A percentile compares a stretch with the other conserved stretches of the same genome.
Evolutionary conservation across 805 yeast genomes (phyloP).

Genomic region (Lipomyces yamanashiensis): DNA sequence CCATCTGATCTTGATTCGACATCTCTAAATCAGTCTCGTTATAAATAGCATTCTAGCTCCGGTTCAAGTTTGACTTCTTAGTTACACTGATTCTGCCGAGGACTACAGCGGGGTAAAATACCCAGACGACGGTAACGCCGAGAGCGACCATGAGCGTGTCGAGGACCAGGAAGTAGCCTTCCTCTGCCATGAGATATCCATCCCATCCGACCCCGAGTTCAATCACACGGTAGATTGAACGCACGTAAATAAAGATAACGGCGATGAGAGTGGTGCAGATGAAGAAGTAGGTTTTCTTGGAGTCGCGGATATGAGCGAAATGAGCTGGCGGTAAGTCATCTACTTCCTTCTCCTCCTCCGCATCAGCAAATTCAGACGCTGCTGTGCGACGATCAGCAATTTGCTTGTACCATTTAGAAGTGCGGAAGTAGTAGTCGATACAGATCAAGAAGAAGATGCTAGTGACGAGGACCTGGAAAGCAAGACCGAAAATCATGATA

Average conservation of each 20-base stretch:
- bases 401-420: background rate
- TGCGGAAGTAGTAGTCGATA: constrained; percentile 3
- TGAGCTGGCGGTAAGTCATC: constrained; percentile 7
- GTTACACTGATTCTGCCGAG: constrained; percentile 20
- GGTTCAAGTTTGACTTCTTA: background rate
- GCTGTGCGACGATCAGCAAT: background rate
- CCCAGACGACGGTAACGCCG: constrained; percentile 39
- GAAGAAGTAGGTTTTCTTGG: constrained; percentile 1
- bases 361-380: background rate
- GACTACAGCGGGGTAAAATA: constrained; percentile 25
- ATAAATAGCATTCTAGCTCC: background rate
- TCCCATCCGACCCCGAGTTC: constrained; percentile 69
- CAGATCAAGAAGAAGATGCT: constrained; percentile 52
- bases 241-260: constrained; percentile 55
- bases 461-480: constrained; percentile 76
- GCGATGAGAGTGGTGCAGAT: constrained; percentile 11
- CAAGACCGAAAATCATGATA: constrained; percentile 78
- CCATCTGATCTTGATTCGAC: background rate
- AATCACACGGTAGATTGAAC: constrained; percentile 70
- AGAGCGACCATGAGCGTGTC: constrained; percentile 61
- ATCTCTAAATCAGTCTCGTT: background rate
- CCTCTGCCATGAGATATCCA: constrained; percentile 63
- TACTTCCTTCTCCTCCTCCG: background rate
- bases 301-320: constrained; percentile 20
- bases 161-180: constrained; percentile 57